These are phyloP conservation scores for Diospyros kaki DNA, from an alignment of 148 eudicot genomes.

Conservation along the genomic window DNA sequence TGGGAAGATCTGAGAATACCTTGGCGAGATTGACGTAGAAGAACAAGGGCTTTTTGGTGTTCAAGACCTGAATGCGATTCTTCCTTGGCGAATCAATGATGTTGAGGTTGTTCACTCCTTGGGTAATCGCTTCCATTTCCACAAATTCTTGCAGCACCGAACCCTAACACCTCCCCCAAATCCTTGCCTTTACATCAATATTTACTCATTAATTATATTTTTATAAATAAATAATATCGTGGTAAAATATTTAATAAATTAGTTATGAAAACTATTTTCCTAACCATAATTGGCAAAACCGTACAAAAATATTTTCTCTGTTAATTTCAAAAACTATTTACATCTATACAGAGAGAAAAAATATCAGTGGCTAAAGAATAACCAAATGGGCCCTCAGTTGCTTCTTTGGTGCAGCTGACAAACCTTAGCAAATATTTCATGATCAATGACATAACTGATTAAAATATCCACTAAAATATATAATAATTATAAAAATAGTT, in stretches of 20 bases:
- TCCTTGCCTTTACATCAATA: not conserved
- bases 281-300: too few species aligned
- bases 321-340: too few species aligned
- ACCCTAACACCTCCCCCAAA: conserved; percentile 18
- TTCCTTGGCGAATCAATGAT: conserved; percentile 38
- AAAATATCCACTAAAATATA: too few species aligned
- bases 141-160: not conserved
- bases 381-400: too few species aligned
- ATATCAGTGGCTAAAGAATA: too few species aligned
- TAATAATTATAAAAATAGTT: too few species aligned
- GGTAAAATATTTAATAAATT: not conserved
- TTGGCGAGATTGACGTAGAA: conserved; percentile 75
- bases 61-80: conserved; percentile 65
- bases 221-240: not conserved
- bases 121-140: conserved; percentile 42
- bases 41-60: conserved; percentile 62
- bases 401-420: too few species aligned
- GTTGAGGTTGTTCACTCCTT: conserved; percentile 40
- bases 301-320: too few species aligned
- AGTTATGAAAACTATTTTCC: too few species aligned
- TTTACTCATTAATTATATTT: not conserved
- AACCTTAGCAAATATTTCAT: too few species aligned
- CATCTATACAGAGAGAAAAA: too few species aligned
- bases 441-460: too few species aligned
- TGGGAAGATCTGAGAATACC: conserved; percentile 19